phyloP scores from a whole-genome alignment of 148 eudicot genomes.

The Cornus suecica region DNA sequence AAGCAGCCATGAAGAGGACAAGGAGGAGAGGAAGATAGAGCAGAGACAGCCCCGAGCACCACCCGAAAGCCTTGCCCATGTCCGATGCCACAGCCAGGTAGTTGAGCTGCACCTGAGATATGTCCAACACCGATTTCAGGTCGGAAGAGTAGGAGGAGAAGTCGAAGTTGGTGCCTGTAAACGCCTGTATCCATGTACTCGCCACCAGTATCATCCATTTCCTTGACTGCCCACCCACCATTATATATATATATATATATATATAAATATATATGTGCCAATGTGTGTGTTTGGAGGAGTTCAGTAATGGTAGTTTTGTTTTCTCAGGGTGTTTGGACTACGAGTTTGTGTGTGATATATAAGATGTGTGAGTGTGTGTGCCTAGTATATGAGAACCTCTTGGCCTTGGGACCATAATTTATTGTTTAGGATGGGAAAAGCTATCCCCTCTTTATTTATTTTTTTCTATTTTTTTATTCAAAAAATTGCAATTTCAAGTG shows the following conservation, averaged over 20 bases:
- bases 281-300: not conserved
- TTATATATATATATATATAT: not conserved
- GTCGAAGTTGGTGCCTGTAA: constrained; percentile 82
- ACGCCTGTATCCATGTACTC: constrained; percentile 82
- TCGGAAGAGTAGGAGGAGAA: constrained; percentile 82
- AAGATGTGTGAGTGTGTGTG: too few relatives aligned
- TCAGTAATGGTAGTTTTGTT: not conserved
- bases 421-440: too few relatives aligned
- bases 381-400: too few relatives aligned
- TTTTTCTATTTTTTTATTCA: too few relatives aligned
- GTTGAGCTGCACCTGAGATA: constrained; percentile 71
- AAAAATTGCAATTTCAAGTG: too few relatives aligned
- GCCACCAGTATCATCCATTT: constrained; percentile 73
- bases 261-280: too few relatives aligned
- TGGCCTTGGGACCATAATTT: too few relatives aligned
- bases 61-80: constrained; percentile 73
- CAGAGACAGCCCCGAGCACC: constrained; percentile 80
- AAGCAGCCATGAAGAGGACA: constrained; percentile 60
- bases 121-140: constrained; percentile 50
- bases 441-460: too few relatives aligned
- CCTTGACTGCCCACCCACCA: constrained; percentile 46
- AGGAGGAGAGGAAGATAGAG: constrained; percentile 54
- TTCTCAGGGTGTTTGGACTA: not conserved
- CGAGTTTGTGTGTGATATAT: not conserved
- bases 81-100: constrained; percentile 80